Evolutionary conservation across 805 yeast species (phyloP).

Genomic region (Tetrapisispora arboricola): DNA sequence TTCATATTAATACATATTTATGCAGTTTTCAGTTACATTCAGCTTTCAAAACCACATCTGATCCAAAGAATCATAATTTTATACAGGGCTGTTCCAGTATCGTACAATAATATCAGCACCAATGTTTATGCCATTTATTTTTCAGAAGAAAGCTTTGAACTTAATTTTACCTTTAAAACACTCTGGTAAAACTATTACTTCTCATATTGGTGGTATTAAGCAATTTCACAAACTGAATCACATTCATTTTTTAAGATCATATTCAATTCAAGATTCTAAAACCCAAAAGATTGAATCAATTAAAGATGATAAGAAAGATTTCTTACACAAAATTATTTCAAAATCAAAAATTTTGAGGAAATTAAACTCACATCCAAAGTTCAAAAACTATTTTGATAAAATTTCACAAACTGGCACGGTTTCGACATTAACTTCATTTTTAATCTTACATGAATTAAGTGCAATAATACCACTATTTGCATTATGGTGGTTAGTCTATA

Average conservation of each 20-base stretch:
- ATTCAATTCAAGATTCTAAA: neutral
- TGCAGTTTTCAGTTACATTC: no score
- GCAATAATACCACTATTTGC: constrained; percentile 64
- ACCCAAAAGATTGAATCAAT: neutral
- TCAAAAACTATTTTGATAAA: constrained; percentile 17
- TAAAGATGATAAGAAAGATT: constrained; percentile 6
- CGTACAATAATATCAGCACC: no score
- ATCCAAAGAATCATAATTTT: no score
- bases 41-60: no score
- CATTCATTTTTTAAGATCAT: neutral
- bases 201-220: neutral
- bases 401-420: constrained; percentile 24
- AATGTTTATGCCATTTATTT: neutral
- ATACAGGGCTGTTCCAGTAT: no score
- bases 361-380: constrained; percentile 20
- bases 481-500: constrained; percentile 57
- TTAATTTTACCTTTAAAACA: neutral
- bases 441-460: constrained; percentile 62
- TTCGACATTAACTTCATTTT: constrained; percentile 43
- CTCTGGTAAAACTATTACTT: no score
- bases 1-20: no score
- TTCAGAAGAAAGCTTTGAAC: neutral
- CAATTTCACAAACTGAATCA: neutral
- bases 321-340: constrained; percentile 15
- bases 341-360: constrained; percentile 21